Percentiles rank a stretch among this genome's conserved stretches.
Evolutionary conservation across 2,329 filamentous ascomycete species (phyloP).

Genomic region (Leptosphaerulina australis): DNA sequence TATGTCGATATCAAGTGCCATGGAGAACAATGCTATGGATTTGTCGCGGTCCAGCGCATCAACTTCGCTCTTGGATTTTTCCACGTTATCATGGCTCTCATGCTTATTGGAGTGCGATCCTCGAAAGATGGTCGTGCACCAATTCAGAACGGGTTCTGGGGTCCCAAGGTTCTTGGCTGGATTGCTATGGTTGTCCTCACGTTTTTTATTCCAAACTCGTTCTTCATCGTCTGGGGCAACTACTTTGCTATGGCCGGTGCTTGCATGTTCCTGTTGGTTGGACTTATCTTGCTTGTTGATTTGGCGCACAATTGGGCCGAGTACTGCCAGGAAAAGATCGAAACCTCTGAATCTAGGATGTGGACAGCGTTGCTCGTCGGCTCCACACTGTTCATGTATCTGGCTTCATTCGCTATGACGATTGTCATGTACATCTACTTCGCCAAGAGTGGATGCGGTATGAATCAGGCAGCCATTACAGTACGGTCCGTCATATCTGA

Average conservation of each 20-base stretch:
- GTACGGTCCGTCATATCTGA: conserved; percentile 46
- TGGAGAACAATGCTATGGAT: conserved; percentile 89
- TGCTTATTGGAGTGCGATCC: conserved; percentile 84
- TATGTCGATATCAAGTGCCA: conserved; percentile 94
- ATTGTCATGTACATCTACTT: conserved; percentile 98
- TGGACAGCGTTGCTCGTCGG: conserved; percentile 91
- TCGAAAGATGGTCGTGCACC: conserved; percentile 86
- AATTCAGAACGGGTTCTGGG: conserved; percentile 99
- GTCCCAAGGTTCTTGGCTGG: conserved; percentile 92
- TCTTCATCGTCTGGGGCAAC: conserved; percentile 96
- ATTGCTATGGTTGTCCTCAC: conserved; percentile 83
- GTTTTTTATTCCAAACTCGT: conserved; percentile 92
- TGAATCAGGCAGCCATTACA: conserved; percentile 97
- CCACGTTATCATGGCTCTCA: conserved; percentile 82
- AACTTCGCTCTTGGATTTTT: conserved; percentile 97
- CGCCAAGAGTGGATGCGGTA: conserved; percentile 76
- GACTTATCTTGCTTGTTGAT: conserved; percentile 89
- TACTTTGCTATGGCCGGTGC: conserved; percentile 88
- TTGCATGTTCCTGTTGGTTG: conserved; percentile 91
- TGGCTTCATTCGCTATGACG: conserved; percentile 89
- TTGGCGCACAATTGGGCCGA: conserved; percentile 97
- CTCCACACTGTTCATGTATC: conserved; percentile 91
- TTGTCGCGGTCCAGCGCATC: conserved; percentile 95
- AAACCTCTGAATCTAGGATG: conserved; percentile 79
- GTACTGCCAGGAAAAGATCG: conserved; percentile 91